Evolutionary conservation across 352 stramenopile genomes (phyloP), one percentile per base, ranked within the genome.

Genomic region (Thalassiosira mediterranea): DNA sequence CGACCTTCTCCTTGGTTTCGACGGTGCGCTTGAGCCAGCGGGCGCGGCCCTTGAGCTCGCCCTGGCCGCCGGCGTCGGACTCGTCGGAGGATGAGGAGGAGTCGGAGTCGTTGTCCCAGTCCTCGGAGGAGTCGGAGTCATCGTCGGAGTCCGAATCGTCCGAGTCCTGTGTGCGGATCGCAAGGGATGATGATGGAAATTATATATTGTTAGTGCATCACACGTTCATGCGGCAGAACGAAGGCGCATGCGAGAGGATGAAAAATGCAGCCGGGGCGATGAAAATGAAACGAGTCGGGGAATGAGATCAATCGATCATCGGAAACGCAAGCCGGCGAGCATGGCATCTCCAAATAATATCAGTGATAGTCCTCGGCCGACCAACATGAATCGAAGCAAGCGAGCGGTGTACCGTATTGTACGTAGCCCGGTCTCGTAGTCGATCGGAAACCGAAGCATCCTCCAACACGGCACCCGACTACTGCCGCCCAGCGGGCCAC

Each of bases 1-100:
- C 62, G n/a, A 87, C 74, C 62, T 92, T 87, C 49, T 88, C 78
- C 61, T 90, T 92, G 57, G 73, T 67, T 29, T 91, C 88, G 31
- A 87, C 88, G 28, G 91, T 95, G 74, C 95, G 94, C 90, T 98
- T 98, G 29, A 98, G 85, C 96, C 96, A 98, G 48, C 90, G 91
- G 4, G 95, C 95, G 84, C 96, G 95, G 51, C 96, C 96, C 88
- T 98, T 98, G 60, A 97, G 94, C 88, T 97, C 88, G 29, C 88
- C 90, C 23, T 82, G 79, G 31, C 52, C 81, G 31, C 57, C 87
- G 38, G 93, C 94, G 11, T 93, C 90, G 47, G 90, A 93, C 31
- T 91, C 91, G 25, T 80, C 91, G 13, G 69, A 71, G 51, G 88
- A 87, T 49, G 86, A 94, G 4, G 64, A 63, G 15, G 59, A 73